Evolutionary conservation across 768 basidiomycete species (phyloP), one percentile per base, ranked within the genome.

Genomic region (Boletus fagicola): DNA sequence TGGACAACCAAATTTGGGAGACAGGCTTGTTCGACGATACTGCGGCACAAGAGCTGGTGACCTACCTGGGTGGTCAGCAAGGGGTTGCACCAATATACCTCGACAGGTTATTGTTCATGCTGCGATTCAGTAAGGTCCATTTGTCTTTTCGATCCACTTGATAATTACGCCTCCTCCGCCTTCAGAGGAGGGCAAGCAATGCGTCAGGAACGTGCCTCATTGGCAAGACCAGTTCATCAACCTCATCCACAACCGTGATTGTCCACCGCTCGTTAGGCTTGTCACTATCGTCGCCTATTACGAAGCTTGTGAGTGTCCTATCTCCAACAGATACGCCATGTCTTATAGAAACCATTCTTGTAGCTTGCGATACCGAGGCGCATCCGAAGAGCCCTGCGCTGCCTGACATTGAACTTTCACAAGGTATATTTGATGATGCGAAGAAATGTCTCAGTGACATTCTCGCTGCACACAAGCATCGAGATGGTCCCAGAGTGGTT

Each of bases 211-310:
- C 26, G 53, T 68, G 12, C 53, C 33, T 2, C 8, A 46, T 39
- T 65, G 66, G 66, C 48, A 44, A 46, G 12, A 28, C 10, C 33
- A 55, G 42, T 60, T 67, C 22, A 46, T 12, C 28, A 46, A 31
- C 1, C 57, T 65, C 38, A 63, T 68, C 16, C 16, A 49, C 5
- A 55, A 49, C n/a, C 30, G 4, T 13, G 7, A 58, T 9, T 68
- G 58, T n/a, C 50, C 58, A 10, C 45, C 58, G 15, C 58, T 67
- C 10, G 64, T 68, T 2, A 60, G 57, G 53, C 61, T 68, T 5
- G 66, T 65, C 10, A 54, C 61, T 13, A 60, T 67, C 28, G 58
- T 67, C 2, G 66, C 65, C 11, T 67, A 65, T 49, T 63, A 55
- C 5, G 66, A 67, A 33, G 59, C 59, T 15, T 63, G 66, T 68